A percentile compares a stretch with the other conserved stretches of the same genome.
These are phyloP conservation scores for Lasiodiplodia sp. DNA, from an alignment of 2,329 filamentous ascomycete species.

Conservation along the genomic window DNA sequence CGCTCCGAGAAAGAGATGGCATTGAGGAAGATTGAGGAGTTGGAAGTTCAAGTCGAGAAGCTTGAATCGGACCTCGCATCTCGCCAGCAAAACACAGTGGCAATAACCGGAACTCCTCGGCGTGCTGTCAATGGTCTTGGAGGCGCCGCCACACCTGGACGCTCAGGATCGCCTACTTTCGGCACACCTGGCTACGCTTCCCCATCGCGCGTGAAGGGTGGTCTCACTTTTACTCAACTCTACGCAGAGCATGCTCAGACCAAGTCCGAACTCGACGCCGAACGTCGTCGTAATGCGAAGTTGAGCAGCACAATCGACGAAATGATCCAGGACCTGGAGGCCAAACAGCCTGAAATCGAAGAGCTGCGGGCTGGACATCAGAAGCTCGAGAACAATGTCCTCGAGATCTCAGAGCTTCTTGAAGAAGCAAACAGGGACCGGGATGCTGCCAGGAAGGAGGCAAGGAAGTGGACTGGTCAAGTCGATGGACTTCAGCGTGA, in stretches of 20 bases:
- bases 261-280: conserved; percentile 75
- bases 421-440: conserved; percentile 83
- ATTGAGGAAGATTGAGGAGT: conserved; percentile 68
- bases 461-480: conserved; percentile 79
- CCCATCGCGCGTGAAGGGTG: conserved; percentile 60
- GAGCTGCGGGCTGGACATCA: conserved; percentile 84
- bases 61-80: conserved; percentile 62
- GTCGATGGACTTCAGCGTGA: conserved; percentile 70
- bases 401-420: conserved; percentile 78
- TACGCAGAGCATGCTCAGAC: conserved; percentile 68
- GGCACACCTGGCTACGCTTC: conserved; percentile 58
- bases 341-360: conserved; percentile 85
- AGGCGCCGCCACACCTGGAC: conserved; percentile 56
- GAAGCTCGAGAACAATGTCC: conserved; percentile 78
- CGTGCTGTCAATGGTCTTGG: conserved; percentile 56
- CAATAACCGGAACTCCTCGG: conserved; percentile 60
- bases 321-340: conserved; percentile 83
- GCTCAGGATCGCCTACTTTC: conserved; percentile 58
- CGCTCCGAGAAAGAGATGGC: conserved; percentile 67
- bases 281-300: conserved; percentile 76
- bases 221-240: conserved; percentile 67
- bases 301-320: conserved; percentile 81
- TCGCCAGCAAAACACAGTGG: conserved; percentile 45
- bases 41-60: conserved; percentile 68
- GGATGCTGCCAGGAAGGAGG: conserved; percentile 78